A percentile compares a stretch with the other conserved stretches of the same genome.
phyloP scores from a whole-genome alignment of 257 asterid species.

The Nicotiana sylvestris region DNA sequence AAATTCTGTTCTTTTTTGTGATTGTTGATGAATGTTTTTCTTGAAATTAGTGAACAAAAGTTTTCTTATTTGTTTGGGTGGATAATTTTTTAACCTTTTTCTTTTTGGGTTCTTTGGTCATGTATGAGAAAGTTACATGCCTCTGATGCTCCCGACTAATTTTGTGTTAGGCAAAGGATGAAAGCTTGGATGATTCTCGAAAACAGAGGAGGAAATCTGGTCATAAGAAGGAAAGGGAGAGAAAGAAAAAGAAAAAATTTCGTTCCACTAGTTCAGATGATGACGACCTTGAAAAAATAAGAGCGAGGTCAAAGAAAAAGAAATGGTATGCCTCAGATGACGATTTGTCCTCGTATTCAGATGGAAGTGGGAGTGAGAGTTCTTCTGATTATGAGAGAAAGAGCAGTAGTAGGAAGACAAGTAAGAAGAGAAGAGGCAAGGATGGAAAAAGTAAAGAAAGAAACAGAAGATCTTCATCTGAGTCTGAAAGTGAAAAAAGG shows the following conservation, averaged over 20 bases:
- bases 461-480: conserved; percentile 38
- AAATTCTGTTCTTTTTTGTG: not conserved
- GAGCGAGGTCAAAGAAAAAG: conserved; percentile 53
- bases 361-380: conserved; percentile 35
- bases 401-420: conserved; percentile 32
- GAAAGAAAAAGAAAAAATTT: conserved; percentile 40
- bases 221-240: conserved; percentile 35
- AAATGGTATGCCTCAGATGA: conserved; percentile 88
- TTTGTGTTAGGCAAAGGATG: conserved; percentile 39
- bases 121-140: not conserved
- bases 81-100: not conserved
- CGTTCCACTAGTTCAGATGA: conserved; percentile 58
- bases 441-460: conserved; percentile 36
- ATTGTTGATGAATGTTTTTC: not conserved
- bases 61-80: not conserved
- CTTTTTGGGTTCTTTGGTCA: not conserved
- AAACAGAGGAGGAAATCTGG: conserved; percentile 43
- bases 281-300: conserved; percentile 53
- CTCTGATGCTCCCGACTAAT: conserved; percentile 8
- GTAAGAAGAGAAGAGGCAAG: conserved; percentile 34
- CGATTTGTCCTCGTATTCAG: conserved; percentile 51
- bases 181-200: conserved; percentile 25
- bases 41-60: not conserved
- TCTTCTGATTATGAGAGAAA: conserved; percentile 36
- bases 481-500: conserved; percentile 18